Evolutionary conservation across 495 filamentous ascomycete species (phyloP).

Genomic region (Aspergillus hancockii): DNA sequence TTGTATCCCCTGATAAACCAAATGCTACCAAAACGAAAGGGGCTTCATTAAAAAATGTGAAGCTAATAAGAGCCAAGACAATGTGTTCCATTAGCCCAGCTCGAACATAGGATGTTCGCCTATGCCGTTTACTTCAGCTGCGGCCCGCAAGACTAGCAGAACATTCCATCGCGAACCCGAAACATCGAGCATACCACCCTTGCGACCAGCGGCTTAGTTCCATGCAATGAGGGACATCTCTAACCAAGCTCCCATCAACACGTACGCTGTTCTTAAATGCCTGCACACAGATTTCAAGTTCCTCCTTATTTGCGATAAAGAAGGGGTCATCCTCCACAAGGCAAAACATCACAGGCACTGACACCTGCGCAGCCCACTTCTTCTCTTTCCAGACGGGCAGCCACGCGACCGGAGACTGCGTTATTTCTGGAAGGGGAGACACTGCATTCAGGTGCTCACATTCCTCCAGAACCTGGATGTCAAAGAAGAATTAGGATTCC

Average conservation of each 20-base stretch:
- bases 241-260: slow-evolving; percentile 26
- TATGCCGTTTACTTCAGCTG: too few species aligned
- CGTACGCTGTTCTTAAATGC: slow-evolving; percentile 29
- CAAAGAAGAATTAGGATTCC: too few species aligned
- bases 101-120: too few species aligned
- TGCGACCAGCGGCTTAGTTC: slow-evolving; percentile 34
- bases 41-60: too few species aligned
- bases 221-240: slow-evolving; percentile 32
- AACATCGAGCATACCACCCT: slow-evolving; percentile 38
- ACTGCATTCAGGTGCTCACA: slow-evolving; percentile 19
- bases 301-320: slow-evolving; percentile 17
- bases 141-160: too few species aligned
- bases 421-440: slow-evolving; percentile 19
- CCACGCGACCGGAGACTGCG: slow-evolving; percentile 17
- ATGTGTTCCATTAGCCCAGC: too few species aligned
- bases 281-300: slow-evolving; percentile 19
- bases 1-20: too few species aligned
- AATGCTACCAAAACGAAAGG: too few species aligned
- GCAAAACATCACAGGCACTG: slow-evolving; percentile 23
- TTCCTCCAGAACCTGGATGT: slow-evolving; percentile 17
- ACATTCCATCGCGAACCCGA: slow-evolving; percentile 36
- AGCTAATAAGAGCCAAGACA: too few species aligned
- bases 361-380: slow-evolving; percentile 13
- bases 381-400: slow-evolving; percentile 18
- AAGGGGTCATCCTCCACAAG: slow-evolving; percentile 22